Evolutionary conservation across 306 rosid species (phyloP).

Genomic region (Cicer judaicum): DNA sequence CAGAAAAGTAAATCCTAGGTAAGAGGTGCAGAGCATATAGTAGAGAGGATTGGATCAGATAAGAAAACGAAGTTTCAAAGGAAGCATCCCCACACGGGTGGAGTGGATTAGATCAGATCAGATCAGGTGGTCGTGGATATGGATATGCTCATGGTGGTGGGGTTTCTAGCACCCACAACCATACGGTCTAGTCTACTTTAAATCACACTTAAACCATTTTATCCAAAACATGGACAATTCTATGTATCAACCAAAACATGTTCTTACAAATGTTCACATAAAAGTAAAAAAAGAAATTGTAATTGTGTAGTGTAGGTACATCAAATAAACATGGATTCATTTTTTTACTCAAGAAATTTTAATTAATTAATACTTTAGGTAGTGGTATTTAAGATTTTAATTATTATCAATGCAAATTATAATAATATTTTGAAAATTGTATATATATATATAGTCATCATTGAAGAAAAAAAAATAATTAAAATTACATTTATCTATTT

Average conservation of each 20-base stretch:
- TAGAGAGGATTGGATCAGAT: slow-evolving; percentile 44
- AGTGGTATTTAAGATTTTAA: too few species aligned
- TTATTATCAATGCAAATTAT: too few species aligned
- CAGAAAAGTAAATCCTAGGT: neutral
- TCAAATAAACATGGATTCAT: slow-evolving; percentile 1
- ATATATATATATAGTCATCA: too few species aligned
- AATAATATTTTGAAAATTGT: too few species aligned
- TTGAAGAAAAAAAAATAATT: too few species aligned
- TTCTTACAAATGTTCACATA: neutral
- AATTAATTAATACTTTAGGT: too few species aligned
- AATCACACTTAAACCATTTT: neutral
- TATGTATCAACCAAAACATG: neutral
- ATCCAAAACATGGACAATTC: neutral
- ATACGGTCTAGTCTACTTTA: slow-evolving; percentile 1
- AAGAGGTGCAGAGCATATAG: neutral
- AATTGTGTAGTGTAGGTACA: neutral
- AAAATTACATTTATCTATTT: too few species aligned
- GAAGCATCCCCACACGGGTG: slow-evolving; percentile 34
- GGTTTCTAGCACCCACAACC: slow-evolving; percentile 39
- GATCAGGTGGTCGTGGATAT: neutral
- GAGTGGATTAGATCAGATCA: neutral
- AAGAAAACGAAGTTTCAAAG: slow-evolving; percentile 49
- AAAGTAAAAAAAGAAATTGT: neutral
- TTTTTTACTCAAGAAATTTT: too few species aligned
- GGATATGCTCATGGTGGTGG: slow-evolving; percentile 31